Base-by-base conservation (phyloP, 495 filamentous ascomycete species). In the Tuber indicum region DNA sequence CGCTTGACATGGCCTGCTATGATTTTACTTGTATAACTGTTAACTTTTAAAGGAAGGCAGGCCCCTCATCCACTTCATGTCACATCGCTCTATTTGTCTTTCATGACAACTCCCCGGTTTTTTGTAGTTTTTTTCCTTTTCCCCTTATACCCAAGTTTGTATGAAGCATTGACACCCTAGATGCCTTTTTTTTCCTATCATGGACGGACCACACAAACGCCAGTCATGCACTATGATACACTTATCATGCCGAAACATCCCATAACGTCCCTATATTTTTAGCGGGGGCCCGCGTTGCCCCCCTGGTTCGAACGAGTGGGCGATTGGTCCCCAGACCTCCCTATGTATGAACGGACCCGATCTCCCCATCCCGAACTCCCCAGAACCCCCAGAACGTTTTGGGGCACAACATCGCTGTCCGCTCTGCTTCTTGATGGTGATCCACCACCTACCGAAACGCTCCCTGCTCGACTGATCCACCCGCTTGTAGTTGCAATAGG, bases 301-400 rank as follows among this genome's bases (percentile, higher is more conserved):
- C 77, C 74, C 19, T 73, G 71, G 47, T 66, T 72, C 58, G 58
- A 32, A 6, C 58, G 58, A 19, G 78, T 80, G 21, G 78, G 77
- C 39, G 78, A 77, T 17, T 77, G 70, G 52, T 77, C 74, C n/a
- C 72, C 78, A 36, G 74, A 72, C 52, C 75, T 73, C 43, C 77
- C 81, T 44, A 83, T 83, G 58, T 77, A 83, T 17, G 75, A 78
- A 32, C 79, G 75, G 46, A 84, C 83, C 71, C 81, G 79, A 19
- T 81, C 79, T 17, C 75, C 77, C 82, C 82, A 84, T 75, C 81
- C 82, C 2, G 75, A 80, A 70, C 75, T 75, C 7, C 73, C 75
- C 21, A 82, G 73, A 58, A 78, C 79, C 69, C 82, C 79, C 26
- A 84, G 70, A 71, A 79, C 81, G 23, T 80, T 74, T 58, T 73